phyloP scores from a whole-genome alignment of 2,329 filamentous ascomycete genomes.

The Beauveria varroae region DNA sequence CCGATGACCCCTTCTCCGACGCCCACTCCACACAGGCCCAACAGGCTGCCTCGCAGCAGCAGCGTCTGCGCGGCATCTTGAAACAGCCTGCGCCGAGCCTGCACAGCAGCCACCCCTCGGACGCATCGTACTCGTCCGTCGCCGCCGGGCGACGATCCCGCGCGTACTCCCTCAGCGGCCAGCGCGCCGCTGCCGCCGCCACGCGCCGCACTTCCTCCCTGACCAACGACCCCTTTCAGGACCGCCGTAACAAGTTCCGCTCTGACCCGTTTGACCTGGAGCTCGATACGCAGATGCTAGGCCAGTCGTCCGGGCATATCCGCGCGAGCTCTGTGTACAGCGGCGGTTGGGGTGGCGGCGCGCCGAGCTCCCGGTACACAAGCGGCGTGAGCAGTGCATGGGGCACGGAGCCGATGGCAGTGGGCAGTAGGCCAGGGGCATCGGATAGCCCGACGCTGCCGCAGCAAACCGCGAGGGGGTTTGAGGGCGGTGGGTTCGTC shows the following conservation, averaged over 20 bases:
- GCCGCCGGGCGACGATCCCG: constrained; percentile 34
- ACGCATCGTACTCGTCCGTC: constrained; percentile 25
- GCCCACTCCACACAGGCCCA: constrained; percentile 31
- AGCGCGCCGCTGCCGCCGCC: constrained; percentile 18
- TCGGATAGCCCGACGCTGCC: constrained; percentile 10
- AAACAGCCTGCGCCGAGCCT: constrained; percentile 17
- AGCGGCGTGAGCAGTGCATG: constrained; percentile 36
- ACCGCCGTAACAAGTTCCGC: constrained; percentile 47
- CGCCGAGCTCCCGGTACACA: constrained; percentile 36
- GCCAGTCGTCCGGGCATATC: constrained; percentile 18
- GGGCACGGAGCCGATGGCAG: not conserved
- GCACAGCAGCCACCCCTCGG: constrained; percentile 23
- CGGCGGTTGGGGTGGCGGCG: constrained; percentile 17
- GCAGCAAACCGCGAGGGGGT: not conserved
- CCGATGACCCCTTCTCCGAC: constrained; percentile 43
- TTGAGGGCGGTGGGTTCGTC: not conserved
- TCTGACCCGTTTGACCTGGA: constrained; percentile 62
- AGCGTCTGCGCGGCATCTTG: constrained; percentile 27
- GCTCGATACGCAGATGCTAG: constrained; percentile 19
- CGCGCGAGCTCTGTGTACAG: constrained; percentile 30
- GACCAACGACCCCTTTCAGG: constrained; percentile 37
- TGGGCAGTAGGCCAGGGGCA: not conserved
- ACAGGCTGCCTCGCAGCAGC: constrained; percentile 4
- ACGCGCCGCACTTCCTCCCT: constrained; percentile 17
- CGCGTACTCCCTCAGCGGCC: constrained; percentile 33